Percentiles rank a stretch among this genome's conserved stretches.
phyloP scores from a whole-genome alignment of 768 basidiomycete species.

The Pulveroboletus sp. region DNA sequence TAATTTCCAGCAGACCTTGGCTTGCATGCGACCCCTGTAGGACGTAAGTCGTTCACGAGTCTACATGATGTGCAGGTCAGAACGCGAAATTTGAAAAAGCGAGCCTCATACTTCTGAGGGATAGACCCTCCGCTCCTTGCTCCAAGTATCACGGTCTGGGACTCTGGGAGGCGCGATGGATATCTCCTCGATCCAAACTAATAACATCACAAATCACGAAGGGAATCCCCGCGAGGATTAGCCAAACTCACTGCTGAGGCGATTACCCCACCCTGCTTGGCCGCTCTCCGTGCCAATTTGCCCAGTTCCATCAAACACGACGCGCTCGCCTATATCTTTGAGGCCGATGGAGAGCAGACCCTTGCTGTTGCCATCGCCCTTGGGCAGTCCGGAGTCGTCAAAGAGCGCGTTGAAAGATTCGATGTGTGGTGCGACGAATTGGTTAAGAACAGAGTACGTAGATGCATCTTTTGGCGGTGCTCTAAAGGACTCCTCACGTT shows the following conservation, averaged over 20 bases:
- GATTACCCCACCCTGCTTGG: slow-evolving; percentile 69
- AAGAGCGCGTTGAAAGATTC: slow-evolving; percentile 97
- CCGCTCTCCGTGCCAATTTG: slow-evolving; percentile 51
- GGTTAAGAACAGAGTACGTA: slow-evolving; percentile 79
- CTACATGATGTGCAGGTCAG: slow-evolving; percentile 38
- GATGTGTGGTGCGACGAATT: slow-evolving; percentile 91
- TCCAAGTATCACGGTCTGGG: slow-evolving; percentile 74
- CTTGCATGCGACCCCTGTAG: slow-evolving; percentile 87
- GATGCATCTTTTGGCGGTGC: slow-evolving; percentile 68
- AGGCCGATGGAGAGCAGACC: slow-evolving; percentile 79
- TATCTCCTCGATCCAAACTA: slow-evolving; percentile 91
- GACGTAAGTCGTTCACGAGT: slow-evolving; percentile 91
- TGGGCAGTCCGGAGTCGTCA: slow-evolving; percentile 82
- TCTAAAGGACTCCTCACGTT: slow-evolving; percentile 74
- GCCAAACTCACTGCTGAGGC: slow-evolving; percentile 69
- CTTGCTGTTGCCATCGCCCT: slow-evolving; percentile 70
- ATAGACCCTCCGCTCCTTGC: slow-evolving; percentile 75
- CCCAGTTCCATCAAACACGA: slow-evolving; percentile 84
- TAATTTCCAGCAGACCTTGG: slow-evolving; percentile 83
- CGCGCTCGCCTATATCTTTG: slow-evolving; percentile 84
- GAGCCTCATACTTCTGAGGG: slow-evolving; percentile 71
- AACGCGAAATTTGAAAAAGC: not conserved
- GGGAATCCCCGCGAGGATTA: slow-evolving; percentile 3
- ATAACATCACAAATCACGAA: slow-evolving; percentile 8
- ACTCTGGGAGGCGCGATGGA: slow-evolving; percentile 84